A percentile compares a stretch with the other conserved stretches of the same genome.
phyloP scores from a whole-genome alignment of 805 yeast species.

The Starmerella sp. region DNA sequence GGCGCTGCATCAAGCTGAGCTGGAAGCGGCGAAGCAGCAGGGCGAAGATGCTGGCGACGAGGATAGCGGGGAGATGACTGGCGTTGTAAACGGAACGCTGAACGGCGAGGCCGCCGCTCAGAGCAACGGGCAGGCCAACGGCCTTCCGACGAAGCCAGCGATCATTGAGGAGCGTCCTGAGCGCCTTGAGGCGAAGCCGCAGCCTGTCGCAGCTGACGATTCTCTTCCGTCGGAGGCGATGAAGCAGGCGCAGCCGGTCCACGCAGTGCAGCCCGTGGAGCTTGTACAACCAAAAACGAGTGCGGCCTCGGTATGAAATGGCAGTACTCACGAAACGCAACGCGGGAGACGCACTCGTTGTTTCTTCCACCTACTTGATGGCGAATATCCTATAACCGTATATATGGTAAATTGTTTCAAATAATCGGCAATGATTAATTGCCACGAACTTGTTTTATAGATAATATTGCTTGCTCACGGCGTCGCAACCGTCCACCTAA shows the following conservation, averaged over 20 bases:
- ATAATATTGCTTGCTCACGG: too few relatives aligned
- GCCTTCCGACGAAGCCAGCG: conserved; percentile 1
- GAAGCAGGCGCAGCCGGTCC: conserved; percentile 3
- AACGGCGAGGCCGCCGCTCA: not conserved
- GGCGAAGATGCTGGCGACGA: not conserved
- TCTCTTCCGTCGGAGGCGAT: not conserved
- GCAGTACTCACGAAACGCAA: too few relatives aligned
- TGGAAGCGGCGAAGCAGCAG: conserved; percentile 12
- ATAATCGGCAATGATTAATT: too few relatives aligned
- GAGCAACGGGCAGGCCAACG: not conserved
- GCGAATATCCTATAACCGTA: too few relatives aligned
- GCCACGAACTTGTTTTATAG: too few relatives aligned
- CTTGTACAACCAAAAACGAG: conserved; percentile 1
- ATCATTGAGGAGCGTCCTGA: not conserved
- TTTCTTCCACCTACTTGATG: too few relatives aligned
- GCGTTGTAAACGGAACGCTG: not conserved
- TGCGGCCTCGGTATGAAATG: not conserved
- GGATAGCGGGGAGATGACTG: not conserved
- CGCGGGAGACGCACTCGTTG: too few relatives aligned
- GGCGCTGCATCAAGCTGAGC: conserved; percentile 16
- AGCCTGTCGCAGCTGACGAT: not conserved
- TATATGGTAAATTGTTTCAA: too few relatives aligned
- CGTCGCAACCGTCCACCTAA: too few relatives aligned
- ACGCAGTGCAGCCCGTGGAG: conserved; percentile 6
- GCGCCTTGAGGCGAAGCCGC: not conserved